Evolutionary conservation across 768 basidiomycete genomes (phyloP).

Genomic region (Omphalotus guepiniiformis): DNA sequence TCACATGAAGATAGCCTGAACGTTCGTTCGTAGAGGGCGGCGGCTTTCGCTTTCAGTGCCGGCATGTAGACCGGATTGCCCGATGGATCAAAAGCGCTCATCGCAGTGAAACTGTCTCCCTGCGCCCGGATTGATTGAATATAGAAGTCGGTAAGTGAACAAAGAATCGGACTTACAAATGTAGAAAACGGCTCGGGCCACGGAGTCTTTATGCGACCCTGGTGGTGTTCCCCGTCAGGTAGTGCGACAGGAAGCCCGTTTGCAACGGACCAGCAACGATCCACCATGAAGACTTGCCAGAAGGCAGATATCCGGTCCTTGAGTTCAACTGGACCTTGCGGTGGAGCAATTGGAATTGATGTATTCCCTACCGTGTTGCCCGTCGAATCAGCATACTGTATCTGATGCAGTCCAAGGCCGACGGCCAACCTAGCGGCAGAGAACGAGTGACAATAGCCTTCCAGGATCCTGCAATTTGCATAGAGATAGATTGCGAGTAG

Average conservation of each 20-base stretch:
- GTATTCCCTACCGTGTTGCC: constrained; percentile 5
- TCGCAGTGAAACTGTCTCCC: not conserved
- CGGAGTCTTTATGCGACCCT: constrained; percentile 48
- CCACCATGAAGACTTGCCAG: constrained; percentile 63
- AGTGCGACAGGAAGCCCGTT: constrained; percentile 51
- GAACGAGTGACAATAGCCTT: constrained; percentile 59
- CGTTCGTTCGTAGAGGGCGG: constrained; percentile 50
- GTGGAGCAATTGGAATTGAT: constrained; percentile 27
- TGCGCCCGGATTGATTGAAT: constrained; percentile 8
- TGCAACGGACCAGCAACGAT: constrained; percentile 55
- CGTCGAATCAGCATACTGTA: constrained; percentile 25
- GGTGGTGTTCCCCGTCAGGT: constrained; percentile 44
- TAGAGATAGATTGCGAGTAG: constrained; percentile 60
- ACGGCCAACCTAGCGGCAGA: constrained; percentile 59
- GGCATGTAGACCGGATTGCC: constrained; percentile 24
- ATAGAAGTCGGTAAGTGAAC: not conserved
- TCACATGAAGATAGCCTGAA: constrained; percentile 38
- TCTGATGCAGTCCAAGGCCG: constrained; percentile 55
- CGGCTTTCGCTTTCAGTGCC: constrained; percentile 47
- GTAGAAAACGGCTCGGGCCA: constrained; percentile 31
- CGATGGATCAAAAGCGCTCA: constrained; percentile 12
- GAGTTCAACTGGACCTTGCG: constrained; percentile 37
- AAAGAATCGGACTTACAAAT: constrained; percentile 15
- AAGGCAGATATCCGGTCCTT: constrained; percentile 48
- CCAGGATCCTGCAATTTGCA: constrained; percentile 48